Conservation (phyloP, 768 basidiomycete species). For the Boletellus ananas region DNA sequence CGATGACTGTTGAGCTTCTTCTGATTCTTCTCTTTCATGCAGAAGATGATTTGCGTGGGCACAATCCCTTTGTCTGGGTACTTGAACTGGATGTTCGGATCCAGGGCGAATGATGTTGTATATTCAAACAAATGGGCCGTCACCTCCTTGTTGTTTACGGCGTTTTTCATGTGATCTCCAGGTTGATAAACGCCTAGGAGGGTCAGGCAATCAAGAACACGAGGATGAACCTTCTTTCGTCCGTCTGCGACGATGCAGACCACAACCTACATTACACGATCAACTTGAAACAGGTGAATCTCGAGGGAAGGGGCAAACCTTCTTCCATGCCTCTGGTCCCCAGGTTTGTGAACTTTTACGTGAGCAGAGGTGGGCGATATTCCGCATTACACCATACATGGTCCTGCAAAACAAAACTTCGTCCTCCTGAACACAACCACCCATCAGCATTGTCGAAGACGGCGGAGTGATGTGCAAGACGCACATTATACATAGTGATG, state of each 20-base stretch:
- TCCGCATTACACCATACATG: slow-evolving; percentile 91
- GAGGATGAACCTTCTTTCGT: slow-evolving; percentile 75
- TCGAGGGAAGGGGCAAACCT: slow-evolving; percentile 41
- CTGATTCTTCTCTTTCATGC: slow-evolving; percentile 89
- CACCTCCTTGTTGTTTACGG: slow-evolving; percentile 69
- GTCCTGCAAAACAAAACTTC: slow-evolving; percentile 91
- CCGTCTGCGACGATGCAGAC: slow-evolving; percentile 92
- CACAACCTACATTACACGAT: slow-evolving; percentile 55
- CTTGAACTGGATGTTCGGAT: slow-evolving; percentile 76
- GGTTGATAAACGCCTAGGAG: slow-evolving; percentile 91
- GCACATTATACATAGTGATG: slow-evolving; percentile 95
- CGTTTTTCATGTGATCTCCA: slow-evolving; percentile 56
- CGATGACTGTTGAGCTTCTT: slow-evolving; percentile 97
- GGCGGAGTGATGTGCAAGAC: slow-evolving; percentile 23
- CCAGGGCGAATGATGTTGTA: slow-evolving; percentile 75
- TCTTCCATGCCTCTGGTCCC: slow-evolving; percentile 97
- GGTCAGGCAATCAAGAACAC: slow-evolving; percentile 84
- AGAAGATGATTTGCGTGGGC: slow-evolving; percentile 91
- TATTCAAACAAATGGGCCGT: slow-evolving; percentile 82
- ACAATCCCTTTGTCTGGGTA: slow-evolving; percentile 92
- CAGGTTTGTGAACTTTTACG: slow-evolving; percentile 91
- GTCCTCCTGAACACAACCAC: slow-evolving; percentile 54
- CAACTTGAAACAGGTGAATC: not conserved
- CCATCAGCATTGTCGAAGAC: slow-evolving; percentile 11
- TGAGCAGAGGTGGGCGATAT: slow-evolving; percentile 75